Conservation (phyloP, 495 filamentous ascomycete species). For the Pyronema omphalodes region DNA sequence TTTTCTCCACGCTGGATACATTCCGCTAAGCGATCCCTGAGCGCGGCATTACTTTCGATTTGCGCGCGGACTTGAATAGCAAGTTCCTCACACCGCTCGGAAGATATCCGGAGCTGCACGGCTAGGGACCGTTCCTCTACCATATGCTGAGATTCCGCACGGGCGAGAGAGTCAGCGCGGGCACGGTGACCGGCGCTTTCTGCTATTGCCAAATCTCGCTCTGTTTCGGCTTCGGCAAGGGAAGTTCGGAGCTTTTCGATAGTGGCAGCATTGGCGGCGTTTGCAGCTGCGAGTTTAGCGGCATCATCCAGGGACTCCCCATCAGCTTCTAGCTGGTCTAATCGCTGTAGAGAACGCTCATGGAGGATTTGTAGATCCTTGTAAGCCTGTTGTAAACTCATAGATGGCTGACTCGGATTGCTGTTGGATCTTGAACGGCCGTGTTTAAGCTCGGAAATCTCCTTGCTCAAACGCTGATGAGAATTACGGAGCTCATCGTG, state of each 20-base stretch:
- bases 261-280: slow-evolving; percentile 39
- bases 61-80: slow-evolving; percentile 55
- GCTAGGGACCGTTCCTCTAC: slow-evolving; percentile 43
- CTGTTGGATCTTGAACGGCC: slow-evolving; percentile 3
- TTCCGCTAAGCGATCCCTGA: slow-evolving; percentile 64
- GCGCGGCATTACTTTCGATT: slow-evolving; percentile 50
- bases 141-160: slow-evolving; percentile 43
- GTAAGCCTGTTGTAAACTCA: slow-evolving; percentile 62
- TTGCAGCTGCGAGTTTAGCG: slow-evolving; percentile 33
- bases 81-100: slow-evolving; percentile 58
- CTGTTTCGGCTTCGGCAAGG: slow-evolving; percentile 46
- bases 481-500: slow-evolving; percentile 23
- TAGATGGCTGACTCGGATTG: slow-evolving; percentile 27
- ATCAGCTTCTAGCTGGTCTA: slow-evolving; percentile 24
- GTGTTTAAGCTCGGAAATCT: slow-evolving; percentile 23
- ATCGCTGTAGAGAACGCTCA: slow-evolving; percentile 28
- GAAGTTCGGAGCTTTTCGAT: slow-evolving; percentile 45
- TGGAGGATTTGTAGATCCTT: slow-evolving; percentile 51
- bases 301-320: slow-evolving; percentile 29
- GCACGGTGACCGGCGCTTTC: slow-evolving; percentile 41
- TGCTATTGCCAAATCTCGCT: slow-evolving; percentile 48
- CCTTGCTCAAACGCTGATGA: slow-evolving; percentile 26
- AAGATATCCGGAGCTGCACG: slow-evolving; percentile 47
- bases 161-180: slow-evolving; percentile 42
- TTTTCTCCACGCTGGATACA: slow-evolving; percentile 74